Conservation (phyloP, 139 green algal species). For the Closterium sp. region DNA sequence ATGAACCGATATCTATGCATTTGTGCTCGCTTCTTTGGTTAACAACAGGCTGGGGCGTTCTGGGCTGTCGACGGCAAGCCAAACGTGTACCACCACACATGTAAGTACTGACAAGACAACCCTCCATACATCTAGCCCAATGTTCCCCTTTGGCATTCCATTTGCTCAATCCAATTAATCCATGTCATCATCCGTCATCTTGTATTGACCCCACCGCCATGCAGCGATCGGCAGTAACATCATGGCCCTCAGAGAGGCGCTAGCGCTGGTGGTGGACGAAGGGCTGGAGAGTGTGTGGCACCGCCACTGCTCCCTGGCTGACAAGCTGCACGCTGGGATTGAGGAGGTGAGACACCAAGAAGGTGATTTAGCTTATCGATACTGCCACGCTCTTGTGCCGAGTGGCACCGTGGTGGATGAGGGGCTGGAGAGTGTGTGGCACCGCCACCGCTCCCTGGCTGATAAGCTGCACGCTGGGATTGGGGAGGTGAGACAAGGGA, state of each 20-base stretch:
- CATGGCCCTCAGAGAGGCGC: conserved; percentile 51
- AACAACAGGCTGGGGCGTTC: conserved; percentile 45
- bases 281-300: background rate
- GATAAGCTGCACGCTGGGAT: background rate
- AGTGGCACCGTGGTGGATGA: background rate
- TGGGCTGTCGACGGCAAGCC: conserved; percentile 48
- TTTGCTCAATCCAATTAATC: too few species aligned
- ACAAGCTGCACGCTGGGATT: too few species aligned
- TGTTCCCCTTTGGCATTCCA: background rate
- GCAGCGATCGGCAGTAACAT: conserved; percentile 35
- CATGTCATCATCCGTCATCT: too few species aligned
- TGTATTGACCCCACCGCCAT: too few species aligned
- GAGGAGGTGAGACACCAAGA: too few species aligned
- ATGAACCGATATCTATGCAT: too few species aligned
- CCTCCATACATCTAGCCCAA: background rate
- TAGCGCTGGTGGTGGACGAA: conserved; percentile 40
- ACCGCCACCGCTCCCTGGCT: background rate
- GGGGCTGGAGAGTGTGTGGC: background rate
- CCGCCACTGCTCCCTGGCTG: too few species aligned
- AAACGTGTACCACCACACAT: conserved; percentile 53
- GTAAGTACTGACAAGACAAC: background rate
- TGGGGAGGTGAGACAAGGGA: background rate
- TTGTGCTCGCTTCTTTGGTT: too few species aligned
- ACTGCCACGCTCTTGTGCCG: too few species aligned
- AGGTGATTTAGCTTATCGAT: too few species aligned